Percentiles rank a stretch among this genome's conserved stretches.
Evolutionary conservation across 2,329 filamentous ascomycete species (phyloP).

Genomic region (Arachnomyces sp.): DNA sequence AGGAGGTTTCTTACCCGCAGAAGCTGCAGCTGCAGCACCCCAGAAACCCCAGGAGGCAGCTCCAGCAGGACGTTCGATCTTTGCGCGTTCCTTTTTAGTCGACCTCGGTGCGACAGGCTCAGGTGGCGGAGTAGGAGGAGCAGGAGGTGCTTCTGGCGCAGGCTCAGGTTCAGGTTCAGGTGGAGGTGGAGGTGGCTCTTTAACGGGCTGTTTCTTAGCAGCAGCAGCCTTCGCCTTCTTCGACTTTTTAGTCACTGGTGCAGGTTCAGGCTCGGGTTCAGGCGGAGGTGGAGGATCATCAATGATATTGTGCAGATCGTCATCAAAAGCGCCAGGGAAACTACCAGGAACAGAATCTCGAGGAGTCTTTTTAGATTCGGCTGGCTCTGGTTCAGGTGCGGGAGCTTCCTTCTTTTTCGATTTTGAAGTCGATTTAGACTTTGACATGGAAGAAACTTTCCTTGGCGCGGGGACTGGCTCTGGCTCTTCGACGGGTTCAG

Average conservation of each 20-base stretch:
- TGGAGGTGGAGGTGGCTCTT: slow-evolving; percentile 46
- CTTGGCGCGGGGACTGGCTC: slow-evolving; percentile 15
- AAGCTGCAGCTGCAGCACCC: slow-evolving; percentile 43
- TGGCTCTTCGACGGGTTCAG: slow-evolving; percentile 17
- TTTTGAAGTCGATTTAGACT: slow-evolving; percentile 20
- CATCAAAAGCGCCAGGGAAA: slow-evolving; percentile 46
- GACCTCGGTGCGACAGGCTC: slow-evolving; percentile 51
- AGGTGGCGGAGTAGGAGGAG: slow-evolving; percentile 44
- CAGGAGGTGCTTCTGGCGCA: slow-evolving; percentile 20
- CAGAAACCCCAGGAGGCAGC: slow-evolving; percentile 69
- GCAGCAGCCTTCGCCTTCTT: slow-evolving; percentile 23
- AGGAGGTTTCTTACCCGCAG: slow-evolving; percentile 17
- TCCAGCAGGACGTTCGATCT: slow-evolving; percentile 62
- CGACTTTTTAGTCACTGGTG: slow-evolving; percentile 23
- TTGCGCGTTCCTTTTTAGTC: slow-evolving; percentile 67
- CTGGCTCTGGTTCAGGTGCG: slow-evolving; percentile 12
- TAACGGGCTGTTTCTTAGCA: slow-evolving; percentile 22
- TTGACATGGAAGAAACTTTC: slow-evolving; percentile 25
- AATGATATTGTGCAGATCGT: slow-evolving; percentile 35
- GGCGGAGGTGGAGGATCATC: slow-evolving; percentile 29
- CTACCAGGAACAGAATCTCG: slow-evolving; percentile 45
- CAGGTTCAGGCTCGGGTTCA: slow-evolving; percentile 23
- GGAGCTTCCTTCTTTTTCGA: slow-evolving; percentile 10
- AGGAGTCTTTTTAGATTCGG: slow-evolving; percentile 26
- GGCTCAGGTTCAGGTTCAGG: slow-evolving; percentile 12